Evolutionary conservation across 176 grass and related monocot species (phyloP).

Genomic region (Cenchrus fungigraminus): DNA sequence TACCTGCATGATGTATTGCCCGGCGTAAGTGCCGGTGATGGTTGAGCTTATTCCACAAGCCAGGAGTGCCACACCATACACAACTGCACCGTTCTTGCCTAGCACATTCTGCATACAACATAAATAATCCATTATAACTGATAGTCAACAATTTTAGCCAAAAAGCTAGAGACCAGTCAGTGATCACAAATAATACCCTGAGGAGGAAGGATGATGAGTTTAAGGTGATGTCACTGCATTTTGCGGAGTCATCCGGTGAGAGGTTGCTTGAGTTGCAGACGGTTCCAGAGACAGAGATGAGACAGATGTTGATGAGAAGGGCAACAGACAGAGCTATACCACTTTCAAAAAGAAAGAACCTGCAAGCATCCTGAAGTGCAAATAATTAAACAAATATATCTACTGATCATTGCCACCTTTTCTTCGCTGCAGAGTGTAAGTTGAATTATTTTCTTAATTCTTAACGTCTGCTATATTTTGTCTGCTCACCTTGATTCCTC

Average conservation of each 20-base stretch:
- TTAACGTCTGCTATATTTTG: background rate
- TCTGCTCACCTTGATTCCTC: conserved; percentile 74
- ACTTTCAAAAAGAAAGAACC: conserved; percentile 76
- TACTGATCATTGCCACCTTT: background rate
- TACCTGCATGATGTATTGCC: conserved; percentile 87
- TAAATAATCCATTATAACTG: background rate
- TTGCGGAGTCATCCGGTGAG: conserved; percentile 39
- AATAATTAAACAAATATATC: background rate
- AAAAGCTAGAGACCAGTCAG: background rate
- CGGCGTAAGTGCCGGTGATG: conserved; percentile 78
- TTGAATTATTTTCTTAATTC: background rate
- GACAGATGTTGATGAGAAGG: conserved; percentile 71
- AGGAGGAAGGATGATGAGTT: conserved; percentile 75
- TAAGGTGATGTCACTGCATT: conserved; percentile 59
- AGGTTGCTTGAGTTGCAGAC: conserved; percentile 48
- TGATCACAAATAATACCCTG: conserved; percentile 40
- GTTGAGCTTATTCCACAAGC: conserved; percentile 80
- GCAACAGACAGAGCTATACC: conserved; percentile 71
- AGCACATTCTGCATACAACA: conserved; percentile 65
- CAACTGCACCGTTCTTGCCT: conserved; percentile 56
- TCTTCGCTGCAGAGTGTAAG: background rate
- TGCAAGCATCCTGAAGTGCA: conserved; percentile 60
- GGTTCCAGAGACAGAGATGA: conserved; percentile 60
- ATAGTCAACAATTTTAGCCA: background rate
- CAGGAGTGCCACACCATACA: conserved; percentile 72